Evolutionary conservation across 441 rosid genomes (phyloP).

Genomic region (Adansonia gregorii): DNA sequence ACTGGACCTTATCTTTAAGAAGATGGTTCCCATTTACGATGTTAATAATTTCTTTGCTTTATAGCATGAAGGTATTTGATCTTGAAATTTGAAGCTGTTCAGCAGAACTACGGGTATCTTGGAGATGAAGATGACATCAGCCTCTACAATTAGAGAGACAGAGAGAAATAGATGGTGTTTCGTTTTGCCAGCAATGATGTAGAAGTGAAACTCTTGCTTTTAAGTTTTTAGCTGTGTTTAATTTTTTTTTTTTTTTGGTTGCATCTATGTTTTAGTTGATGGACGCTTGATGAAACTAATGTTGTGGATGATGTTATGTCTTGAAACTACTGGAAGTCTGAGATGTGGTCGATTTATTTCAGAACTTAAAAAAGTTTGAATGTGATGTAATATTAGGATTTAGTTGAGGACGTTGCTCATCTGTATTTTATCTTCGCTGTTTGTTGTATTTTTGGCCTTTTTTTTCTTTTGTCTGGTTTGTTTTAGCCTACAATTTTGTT

Average conservation of each 20-base stretch:
- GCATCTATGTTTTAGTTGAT: slow-evolving; percentile 41
- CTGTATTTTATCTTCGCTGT: too few species aligned
- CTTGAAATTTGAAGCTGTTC: slow-evolving; percentile 29
- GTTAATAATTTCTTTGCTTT: slow-evolving; percentile 16
- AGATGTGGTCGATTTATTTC: too few species aligned
- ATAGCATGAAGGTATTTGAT: slow-evolving; percentile 29
- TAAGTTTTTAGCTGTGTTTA: slow-evolving; percentile 23
- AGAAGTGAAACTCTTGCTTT: slow-evolving; percentile 42
- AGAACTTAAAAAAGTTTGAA: too few species aligned
- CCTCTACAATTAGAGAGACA: slow-evolving; percentile 24
- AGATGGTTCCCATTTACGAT: slow-evolving; percentile 12
- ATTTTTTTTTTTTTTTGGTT: neutral
- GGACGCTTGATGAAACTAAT: slow-evolving; percentile 33
- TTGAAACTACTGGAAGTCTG: too few species aligned
- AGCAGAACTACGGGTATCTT: slow-evolving; percentile 14
- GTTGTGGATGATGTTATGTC: too few species aligned
- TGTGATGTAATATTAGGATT: too few species aligned
- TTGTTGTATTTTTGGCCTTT: too few species aligned
- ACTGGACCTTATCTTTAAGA: too few species aligned
- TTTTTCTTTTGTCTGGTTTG: too few species aligned
- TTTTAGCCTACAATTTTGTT: too few species aligned
- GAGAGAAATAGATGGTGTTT: slow-evolving; percentile 24
- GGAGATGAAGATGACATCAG: slow-evolving; percentile 31
- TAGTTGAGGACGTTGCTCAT: too few species aligned
- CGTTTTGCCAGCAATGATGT: slow-evolving; percentile 29